These are phyloP conservation scores for Diaporthe longicolla DNA, from an alignment of 2,329 filamentous ascomycete species.

Conservation along the genomic window DNA sequence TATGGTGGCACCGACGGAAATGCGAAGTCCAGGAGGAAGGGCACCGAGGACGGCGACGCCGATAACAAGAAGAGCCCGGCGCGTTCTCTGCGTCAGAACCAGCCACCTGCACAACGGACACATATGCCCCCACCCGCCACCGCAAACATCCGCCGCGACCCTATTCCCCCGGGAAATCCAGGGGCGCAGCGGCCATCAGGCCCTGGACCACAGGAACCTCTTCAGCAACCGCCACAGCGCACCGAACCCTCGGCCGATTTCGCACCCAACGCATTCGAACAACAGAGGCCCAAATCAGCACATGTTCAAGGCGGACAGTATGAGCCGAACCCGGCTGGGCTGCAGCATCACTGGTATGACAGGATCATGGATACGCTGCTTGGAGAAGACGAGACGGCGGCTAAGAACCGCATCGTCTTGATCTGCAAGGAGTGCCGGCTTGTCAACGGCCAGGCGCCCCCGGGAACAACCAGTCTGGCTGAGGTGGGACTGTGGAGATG, in stretches of 20 bases:
- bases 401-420: conserved; percentile 90
- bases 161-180: conserved; percentile 47
- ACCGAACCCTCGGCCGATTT: conserved; percentile 73
- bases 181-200: conserved; percentile 45
- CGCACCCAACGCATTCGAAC: conserved; percentile 78
- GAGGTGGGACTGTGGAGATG: conserved; percentile 92
- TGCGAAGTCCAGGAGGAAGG: conserved; percentile 51
- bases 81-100: conserved; percentile 42
- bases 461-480: conserved; percentile 81
- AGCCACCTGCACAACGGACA: conserved; percentile 56
- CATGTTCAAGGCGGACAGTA: conserved; percentile 44
- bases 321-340: conserved; percentile 46
- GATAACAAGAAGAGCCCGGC: conserved; percentile 41
- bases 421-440: conserved; percentile 87
- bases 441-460: conserved; percentile 96
- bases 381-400: conserved; percentile 92
- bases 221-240: conserved; percentile 44
- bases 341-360: conserved; percentile 88
- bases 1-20: conserved; percentile 80
- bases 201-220: conserved; percentile 39
- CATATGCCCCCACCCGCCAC: conserved; percentile 71
- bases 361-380: conserved; percentile 91
- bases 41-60: conserved; percentile 44
- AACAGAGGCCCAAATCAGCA: conserved; percentile 19
- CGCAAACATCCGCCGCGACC: conserved; percentile 69